Evolutionary conservation across 2,329 filamentous ascomycete species (phyloP), one percentile per base, ranked within the genome.

Genomic region (Fusarium kyushuense): DNA sequence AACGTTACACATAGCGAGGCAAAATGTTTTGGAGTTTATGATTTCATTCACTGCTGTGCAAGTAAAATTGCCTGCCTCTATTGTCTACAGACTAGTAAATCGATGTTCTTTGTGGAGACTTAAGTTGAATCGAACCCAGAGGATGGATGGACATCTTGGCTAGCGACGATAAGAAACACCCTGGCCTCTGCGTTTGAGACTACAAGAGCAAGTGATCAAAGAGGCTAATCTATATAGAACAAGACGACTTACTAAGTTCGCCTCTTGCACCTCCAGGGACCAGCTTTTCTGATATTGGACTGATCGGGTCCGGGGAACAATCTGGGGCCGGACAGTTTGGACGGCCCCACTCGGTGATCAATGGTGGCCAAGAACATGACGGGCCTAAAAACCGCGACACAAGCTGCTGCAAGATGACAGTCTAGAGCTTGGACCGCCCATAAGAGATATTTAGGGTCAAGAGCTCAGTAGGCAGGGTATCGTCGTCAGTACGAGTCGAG

Each of bases 321-420:
- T 38, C 35, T 38, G 35, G 35, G 25, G 32, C 14, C 33, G 40
- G 43, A 36, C 23, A 40, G 29, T 58, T 43, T 30, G 9, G 23
- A 32, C 61, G 61, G 59, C 59, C 59, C 61, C 61, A 64, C 61
- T 36, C 25, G 17, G 46, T 19, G n/a, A 41, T 21, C 23, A n/a
- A n/a, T n/a, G n/a, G n/a, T n/a, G n/a, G n/a, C n/a, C n/a, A n/a
- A n/a, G n/a, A n/a, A n/a, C n/a, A n/a, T n/a, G n/a, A n/a, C n/a
- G n/a, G n/a, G n/a, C n/a, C n/a, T n/a, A n/a, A n/a, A n/a, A n/a
- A n/a, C n/a, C n/a, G n/a, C n/a, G n/a, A n/a, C n/a, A n/a, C n/a
- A n/a, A n/a, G n/a, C n/a, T n/a, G n/a, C n/a, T n/a, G n/a, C n/a
- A n/a, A n/a, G n/a, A n/a, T n/a, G n/a, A n/a, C n/a, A n/a, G n/a